A percentile compares a stretch with the other conserved stretches of the same genome.
phyloP scores from a whole-genome alignment of 306 rosid genomes.

The Fagus crenata region DNA sequence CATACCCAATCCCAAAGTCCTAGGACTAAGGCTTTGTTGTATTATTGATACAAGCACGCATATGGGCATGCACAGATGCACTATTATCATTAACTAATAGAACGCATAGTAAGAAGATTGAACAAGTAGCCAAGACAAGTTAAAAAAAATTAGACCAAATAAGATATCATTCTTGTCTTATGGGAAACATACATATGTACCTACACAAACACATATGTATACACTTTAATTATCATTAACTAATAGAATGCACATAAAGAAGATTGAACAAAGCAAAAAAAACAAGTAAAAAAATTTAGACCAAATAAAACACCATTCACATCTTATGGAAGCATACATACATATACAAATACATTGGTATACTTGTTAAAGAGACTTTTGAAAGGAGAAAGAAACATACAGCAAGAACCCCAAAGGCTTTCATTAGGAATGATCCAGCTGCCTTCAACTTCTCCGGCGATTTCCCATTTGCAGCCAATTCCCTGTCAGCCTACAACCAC shows the following conservation, averaged over 20 bases:
- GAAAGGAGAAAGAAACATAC: slow-evolving; percentile 51
- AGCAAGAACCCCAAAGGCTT: slow-evolving; percentile 92
- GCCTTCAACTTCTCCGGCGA: slow-evolving; percentile 93
- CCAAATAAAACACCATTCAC: not conserved
- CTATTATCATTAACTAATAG: not conserved
- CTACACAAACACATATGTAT: too few relatives aligned
- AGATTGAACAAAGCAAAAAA: too few relatives aligned
- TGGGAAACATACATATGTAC: too few relatives aligned
- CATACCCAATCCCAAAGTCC: too few relatives aligned
- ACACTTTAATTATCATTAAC: too few relatives aligned
- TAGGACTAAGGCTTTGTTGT: too few relatives aligned
- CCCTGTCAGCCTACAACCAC: slow-evolving; percentile 65
- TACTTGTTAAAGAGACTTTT: not conserved
- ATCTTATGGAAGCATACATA: not conserved
- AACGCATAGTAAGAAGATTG: not conserved
- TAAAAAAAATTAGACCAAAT: too few relatives aligned
- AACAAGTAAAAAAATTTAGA: too few relatives aligned
- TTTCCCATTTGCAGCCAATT: slow-evolving; percentile 72
- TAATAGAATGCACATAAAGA: too few relatives aligned
- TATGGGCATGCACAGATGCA: not conserved
- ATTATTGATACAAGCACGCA: too few relatives aligned
- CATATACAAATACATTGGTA: not conserved
- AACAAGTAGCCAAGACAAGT: not conserved
- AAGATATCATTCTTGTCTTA: too few relatives aligned
- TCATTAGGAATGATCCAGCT: slow-evolving; percentile 96